Evolutionary conservation across 768 basidiomycete genomes (phyloP), one percentile per base, ranked within the genome.

Genomic region (Sarcodon aspratus): DNA sequence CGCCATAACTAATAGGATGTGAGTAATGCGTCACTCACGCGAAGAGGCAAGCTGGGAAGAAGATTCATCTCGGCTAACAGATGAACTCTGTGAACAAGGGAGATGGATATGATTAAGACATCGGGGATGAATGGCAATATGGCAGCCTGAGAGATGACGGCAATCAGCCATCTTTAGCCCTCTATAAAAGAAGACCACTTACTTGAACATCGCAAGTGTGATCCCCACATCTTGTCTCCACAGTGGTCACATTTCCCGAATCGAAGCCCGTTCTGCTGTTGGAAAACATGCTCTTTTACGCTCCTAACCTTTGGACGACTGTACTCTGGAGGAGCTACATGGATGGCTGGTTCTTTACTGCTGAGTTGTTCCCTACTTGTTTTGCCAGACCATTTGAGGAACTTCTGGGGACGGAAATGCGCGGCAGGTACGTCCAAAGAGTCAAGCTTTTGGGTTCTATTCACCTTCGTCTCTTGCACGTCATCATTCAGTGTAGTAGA

Each of bases 151-250:
- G 33, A 36, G 33, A 33, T 27, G 17, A 15, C n/a, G n/a, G 8
- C 36, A 2, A 9, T 6, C 10, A 35, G 32, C 3, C 43, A 15
- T n/a, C 32, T 36, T 12, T 52, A 44, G 12, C 47, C n/a, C 45
- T 32, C 45, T 32, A 38, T 34, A 48, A 50, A 32, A 21, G 40
- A 13, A 45, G 17, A 13, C 15, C 9, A 72, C 90, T 61, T 60
- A 92, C 95, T 73, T 55, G 82, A 77, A 61, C 96, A 99, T 33
- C 89, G 83, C 47, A 89, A 72, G 60, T 94, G 92, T n/a, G 93
- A 79, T 7, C 95, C 95, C 93, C 94, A 99, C 82, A 98, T 82
- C 71, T 98, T 99, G 61, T 98, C 96, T 33, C 82, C 84, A 61
- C 96, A 99, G 48, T 94, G 85, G 58, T 98, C 96, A 61, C 96